Base-by-base conservation (phyloP, 495 filamentous ascomycete species). In the Penicillium pulvis region DNA sequence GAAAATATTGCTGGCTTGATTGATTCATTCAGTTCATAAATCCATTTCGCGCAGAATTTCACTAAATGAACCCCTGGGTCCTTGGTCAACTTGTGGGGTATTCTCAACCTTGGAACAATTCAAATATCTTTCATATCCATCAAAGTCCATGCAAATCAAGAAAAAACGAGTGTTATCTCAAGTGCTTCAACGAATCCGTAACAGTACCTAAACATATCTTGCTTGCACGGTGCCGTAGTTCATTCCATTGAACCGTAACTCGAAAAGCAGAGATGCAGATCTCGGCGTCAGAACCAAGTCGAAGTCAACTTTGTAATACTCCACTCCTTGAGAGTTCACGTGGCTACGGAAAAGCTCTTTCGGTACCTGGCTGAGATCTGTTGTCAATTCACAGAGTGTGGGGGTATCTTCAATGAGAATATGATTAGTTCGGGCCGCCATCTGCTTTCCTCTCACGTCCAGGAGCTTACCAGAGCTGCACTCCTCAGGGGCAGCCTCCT, bases 221-320 rank as follows among this genome's bases (percentile, higher is more conserved):
- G 58, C 57, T 41, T 49, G 50, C 0, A 67, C 52, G 0, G 17
- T 57, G 1, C 69, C 67, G 28, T 72, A 75, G 1, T 62, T 58
- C 2, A 63, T 56, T 0, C 61, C 61, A 20, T 75, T 70, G 24
- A 75, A 70, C 19, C 71, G 51, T 5, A 70, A 44, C 3, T 72
- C 58, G 23, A 74, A 71, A 3, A 68, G 7, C 41, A 74, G 30
- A 0, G 66, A 68, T 0, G 69, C 66, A 0, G 69, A 74, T 2
- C 35, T 55, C 0, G 71, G 66, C 1, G 61, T 72, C 20, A 75
- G 44, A 17, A 62, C 57, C 16, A 74, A 28, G 0, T 63, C 20
- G 23, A 20, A 71, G 1, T 11, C 0, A 16, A 75, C 48, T 0
- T 53, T 24, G 43, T 57, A 71, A 31, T 64, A 75, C 12, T 60